Conservation (phyloP, 176 grass and related monocot genomes). For the Canna indica region DNA sequence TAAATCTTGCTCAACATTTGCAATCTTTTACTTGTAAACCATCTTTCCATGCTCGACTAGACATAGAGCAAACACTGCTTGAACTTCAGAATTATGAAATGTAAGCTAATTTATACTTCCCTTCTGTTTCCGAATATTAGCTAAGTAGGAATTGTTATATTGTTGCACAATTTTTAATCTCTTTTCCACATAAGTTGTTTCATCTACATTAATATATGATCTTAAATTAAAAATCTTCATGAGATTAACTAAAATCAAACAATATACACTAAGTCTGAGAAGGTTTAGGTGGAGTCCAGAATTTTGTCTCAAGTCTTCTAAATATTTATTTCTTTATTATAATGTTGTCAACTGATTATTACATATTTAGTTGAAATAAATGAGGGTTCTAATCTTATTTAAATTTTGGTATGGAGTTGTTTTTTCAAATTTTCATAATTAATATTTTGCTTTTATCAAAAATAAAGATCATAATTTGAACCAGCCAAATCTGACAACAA, state of each 20-base stretch:
- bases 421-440: neutral
- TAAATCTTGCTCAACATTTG: conserved; percentile 95
- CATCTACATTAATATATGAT: neutral
- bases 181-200: neutral
- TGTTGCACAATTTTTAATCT: neutral
- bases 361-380: neutral
- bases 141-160: neutral
- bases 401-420: neutral
- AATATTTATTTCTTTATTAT: neutral
- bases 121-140: neutral
- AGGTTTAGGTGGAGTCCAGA: neutral
- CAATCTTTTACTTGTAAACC: conserved; percentile 90
- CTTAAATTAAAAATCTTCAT: neutral
- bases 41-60: conserved; percentile 76
- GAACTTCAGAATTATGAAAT: conserved; percentile 82
- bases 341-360: neutral
- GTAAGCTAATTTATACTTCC: conserved; percentile 39
- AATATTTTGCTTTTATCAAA: neutral
- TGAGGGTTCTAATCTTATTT: too few species aligned
- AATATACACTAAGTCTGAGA: neutral
- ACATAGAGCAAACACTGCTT: conserved; percentile 84
- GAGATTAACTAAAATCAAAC: neutral
- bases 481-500: neutral
- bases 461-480: neutral
- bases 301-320: neutral